Conservation (phyloP, 1,284 basidiomycete genomes). For the Sanghuangporus sanghuang region DNA sequence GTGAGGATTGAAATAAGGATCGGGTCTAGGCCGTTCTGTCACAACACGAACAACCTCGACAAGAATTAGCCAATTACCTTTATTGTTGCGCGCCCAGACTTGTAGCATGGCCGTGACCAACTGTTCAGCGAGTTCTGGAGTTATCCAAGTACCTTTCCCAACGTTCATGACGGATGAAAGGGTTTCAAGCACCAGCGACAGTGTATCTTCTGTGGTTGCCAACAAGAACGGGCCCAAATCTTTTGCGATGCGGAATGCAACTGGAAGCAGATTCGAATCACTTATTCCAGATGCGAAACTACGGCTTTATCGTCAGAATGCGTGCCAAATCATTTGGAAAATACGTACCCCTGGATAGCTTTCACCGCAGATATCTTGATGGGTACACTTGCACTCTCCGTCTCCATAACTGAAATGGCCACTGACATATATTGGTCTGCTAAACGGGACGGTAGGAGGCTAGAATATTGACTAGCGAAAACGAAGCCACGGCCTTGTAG, state of each 20-base stretch:
- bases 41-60: background rate
- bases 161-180: constrained; percentile 74
- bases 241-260: constrained; percentile 73
- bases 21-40: constrained; percentile 58
- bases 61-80: constrained; percentile 43
- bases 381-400: constrained; percentile 62
- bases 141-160: constrained; percentile 67
- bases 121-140: constrained; percentile 54
- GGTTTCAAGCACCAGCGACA: constrained; percentile 88
- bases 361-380: constrained; percentile 94
- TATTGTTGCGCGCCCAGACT: constrained; percentile 81
- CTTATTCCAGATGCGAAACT: constrained; percentile 69
- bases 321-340: background rate
- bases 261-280: constrained; percentile 52
- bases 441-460: constrained; percentile 64
- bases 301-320: background rate
- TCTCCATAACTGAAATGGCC: constrained; percentile 82
- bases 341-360: constrained; percentile 76
- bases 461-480: constrained; percentile 87
- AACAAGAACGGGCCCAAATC: constrained; percentile 82
- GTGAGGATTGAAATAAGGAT: constrained; percentile 83
- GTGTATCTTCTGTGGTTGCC: constrained; percentile 79
- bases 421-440: constrained; percentile 84
- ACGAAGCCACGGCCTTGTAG: constrained; percentile 93
- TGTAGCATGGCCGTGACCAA: constrained; percentile 65